Conservation (phyloP, 306 rosid genomes). For the Rosa rugosa region DNA sequence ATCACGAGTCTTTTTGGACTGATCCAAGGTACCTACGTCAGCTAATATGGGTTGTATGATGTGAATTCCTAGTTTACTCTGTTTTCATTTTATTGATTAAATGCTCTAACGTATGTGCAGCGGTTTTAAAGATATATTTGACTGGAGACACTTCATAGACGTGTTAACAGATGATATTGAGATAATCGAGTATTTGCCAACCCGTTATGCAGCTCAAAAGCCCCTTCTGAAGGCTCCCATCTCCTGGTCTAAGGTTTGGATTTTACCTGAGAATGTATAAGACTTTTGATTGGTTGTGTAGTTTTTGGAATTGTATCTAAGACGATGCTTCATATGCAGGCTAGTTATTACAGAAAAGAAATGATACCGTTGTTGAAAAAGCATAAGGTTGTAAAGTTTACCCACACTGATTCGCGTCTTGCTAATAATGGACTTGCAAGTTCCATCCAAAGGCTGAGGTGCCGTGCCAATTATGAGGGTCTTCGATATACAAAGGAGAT, state of each 20-base stretch:
- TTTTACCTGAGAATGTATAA: background rate
- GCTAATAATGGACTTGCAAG: conserved; percentile 84
- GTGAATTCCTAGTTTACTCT: conserved; percentile 6
- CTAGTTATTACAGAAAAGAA: conserved; percentile 87
- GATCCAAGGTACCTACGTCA: conserved; percentile 73
- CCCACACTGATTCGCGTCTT: conserved; percentile 92
- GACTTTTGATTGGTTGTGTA: background rate
- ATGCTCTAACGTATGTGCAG: conserved; percentile 45
- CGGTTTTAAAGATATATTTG: conserved; percentile 91
- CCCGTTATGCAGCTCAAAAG: conserved; percentile 43
- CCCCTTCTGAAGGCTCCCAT: conserved; percentile 83
- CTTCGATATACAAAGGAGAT: conserved; percentile 71
- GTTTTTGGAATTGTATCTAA: conserved; percentile 27
- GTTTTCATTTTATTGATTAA: background rate
- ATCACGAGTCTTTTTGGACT: conserved; percentile 95
- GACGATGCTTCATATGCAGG: conserved; percentile 57
- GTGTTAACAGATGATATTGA: conserved; percentile 69
- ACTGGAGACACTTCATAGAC: conserved; percentile 89
- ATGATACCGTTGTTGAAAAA: conserved; percentile 63
- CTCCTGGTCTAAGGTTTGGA: conserved; percentile 95
- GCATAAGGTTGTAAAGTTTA: conserved; percentile 66
- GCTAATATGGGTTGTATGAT: background rate
- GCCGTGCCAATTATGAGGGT: conserved; percentile 87
- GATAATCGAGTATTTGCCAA: conserved; percentile 76
- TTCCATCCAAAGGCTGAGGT: conserved; percentile 79